Conservation (phyloP, 306 rosid species). For the Psophocarpus tetragonolobus region DNA sequence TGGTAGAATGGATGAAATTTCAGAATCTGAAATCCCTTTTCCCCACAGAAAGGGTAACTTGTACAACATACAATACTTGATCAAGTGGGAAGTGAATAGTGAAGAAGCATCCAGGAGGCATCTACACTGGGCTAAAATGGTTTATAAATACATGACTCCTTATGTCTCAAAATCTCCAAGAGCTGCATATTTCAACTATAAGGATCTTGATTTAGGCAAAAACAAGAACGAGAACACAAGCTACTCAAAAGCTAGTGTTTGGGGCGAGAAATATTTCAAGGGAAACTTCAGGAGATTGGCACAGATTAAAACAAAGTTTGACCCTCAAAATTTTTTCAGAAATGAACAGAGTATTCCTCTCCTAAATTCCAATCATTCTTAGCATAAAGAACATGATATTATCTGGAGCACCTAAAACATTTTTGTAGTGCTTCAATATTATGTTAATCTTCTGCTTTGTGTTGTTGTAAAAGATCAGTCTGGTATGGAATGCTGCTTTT, state of each 20-base stretch:
- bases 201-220: slow-evolving; percentile 47
- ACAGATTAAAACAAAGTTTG: slow-evolving; percentile 39
- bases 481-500: background rate
- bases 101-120: slow-evolving; percentile 22
- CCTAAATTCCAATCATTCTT: background rate
- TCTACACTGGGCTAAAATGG: slow-evolving; percentile 32
- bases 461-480: background rate
- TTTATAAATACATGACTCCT: slow-evolving; percentile 40
- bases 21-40: slow-evolving; percentile 49
- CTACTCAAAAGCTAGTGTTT: slow-evolving; percentile 36
- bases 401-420: background rate
- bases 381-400: background rate
- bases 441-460: background rate
- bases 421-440: background rate
- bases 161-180: slow-evolving; percentile 44
- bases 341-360: slow-evolving; percentile 50
- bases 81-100: slow-evolving; percentile 28
- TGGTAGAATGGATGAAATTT: slow-evolving; percentile 56
- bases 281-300: slow-evolving; percentile 42
- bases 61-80: slow-evolving; percentile 41
- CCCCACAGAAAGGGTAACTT: slow-evolving; percentile 61
- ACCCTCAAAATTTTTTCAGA: slow-evolving; percentile 44
- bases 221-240: slow-evolving; percentile 31
- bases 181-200: slow-evolving; percentile 40
- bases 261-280: slow-evolving; percentile 48